A percentile compares a stretch with the other conserved stretches of the same genome.
Conservation (phyloP, 2,329 filamentous ascomycete genomes). For the Coniella vitis region DNA sequence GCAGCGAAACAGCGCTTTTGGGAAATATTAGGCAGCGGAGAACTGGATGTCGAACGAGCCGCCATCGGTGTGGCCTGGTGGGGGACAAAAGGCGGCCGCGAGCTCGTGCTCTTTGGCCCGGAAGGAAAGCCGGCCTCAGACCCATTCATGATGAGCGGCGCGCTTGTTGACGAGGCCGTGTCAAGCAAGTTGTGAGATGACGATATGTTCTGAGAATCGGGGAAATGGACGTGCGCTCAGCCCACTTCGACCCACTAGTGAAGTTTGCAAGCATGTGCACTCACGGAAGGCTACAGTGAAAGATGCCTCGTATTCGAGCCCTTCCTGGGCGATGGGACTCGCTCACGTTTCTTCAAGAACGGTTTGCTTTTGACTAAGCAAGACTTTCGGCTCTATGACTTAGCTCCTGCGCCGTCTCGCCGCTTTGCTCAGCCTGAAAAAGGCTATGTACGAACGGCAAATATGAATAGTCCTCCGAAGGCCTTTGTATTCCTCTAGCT, state of each 20-base stretch:
- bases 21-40: slow-evolving; percentile 71
- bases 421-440: too few species aligned
- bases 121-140: slow-evolving; percentile 19
- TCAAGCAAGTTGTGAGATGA: slow-evolving; percentile 29
- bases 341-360: too few species aligned
- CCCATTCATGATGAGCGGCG: slow-evolving; percentile 48
- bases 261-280: background rate
- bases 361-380: too few species aligned
- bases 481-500: too few species aligned
- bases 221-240: too few species aligned
- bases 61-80: slow-evolving; percentile 80
- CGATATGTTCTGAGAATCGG: too few species aligned
- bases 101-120: slow-evolving; percentile 35
- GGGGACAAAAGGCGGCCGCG: slow-evolving; percentile 54
- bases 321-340: too few species aligned
- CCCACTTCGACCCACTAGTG: too few species aligned
- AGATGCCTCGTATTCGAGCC: background rate
- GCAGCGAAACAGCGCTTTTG: slow-evolving; percentile 66
- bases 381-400: too few species aligned
- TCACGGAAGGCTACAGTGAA: background rate
- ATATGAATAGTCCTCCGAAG: too few species aligned
- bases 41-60: slow-evolving; percentile 83
- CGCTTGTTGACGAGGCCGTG: slow-evolving; percentile 30
- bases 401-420: too few species aligned
- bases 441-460: too few species aligned